A percentile compares a stretch with the other conserved stretches of the same genome.
Conservation (phyloP, 2,329 filamentous ascomycete species). For the Talaromyces sp. region DNA sequence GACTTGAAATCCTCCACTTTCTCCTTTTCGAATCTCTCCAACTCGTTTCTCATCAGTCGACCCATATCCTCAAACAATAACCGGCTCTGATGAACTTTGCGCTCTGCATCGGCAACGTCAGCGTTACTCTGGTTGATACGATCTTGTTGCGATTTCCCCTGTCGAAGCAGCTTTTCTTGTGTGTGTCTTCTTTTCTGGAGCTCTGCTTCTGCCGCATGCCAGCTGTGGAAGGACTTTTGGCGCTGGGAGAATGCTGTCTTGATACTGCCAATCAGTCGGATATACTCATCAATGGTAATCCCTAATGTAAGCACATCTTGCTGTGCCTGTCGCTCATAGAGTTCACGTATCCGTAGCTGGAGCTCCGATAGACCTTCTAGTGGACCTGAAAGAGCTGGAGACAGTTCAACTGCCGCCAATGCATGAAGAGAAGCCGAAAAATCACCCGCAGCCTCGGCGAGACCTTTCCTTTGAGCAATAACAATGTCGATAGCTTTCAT, state of each 20-base stretch:
- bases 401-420: conserved; percentile 86
- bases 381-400: conserved; percentile 78
- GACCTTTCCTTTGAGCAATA: conserved; percentile 82
- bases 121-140: conserved; percentile 85
- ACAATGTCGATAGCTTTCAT: conserved; percentile 93
- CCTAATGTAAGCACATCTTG: conserved; percentile 94
- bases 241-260: conserved; percentile 89
- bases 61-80: conserved; percentile 97
- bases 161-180: conserved; percentile 91
- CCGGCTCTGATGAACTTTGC: conserved; percentile 83
- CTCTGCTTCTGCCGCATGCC: conserved; percentile 87
- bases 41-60: conserved; percentile 78
- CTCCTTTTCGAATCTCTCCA: conserved; percentile 91
- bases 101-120: conserved; percentile 90
- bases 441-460: conserved; percentile 88
- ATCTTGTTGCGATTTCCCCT: conserved; percentile 94
- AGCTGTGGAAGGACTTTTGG: conserved; percentile 92
- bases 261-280: conserved; percentile 88
- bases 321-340: conserved; percentile 94
- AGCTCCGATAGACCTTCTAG: conserved; percentile 88
- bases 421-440: conserved; percentile 92
- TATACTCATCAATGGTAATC: conserved; percentile 97
- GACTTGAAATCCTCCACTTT: conserved; percentile 99
- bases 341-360: conserved; percentile 86
- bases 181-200: conserved; percentile 80